Percentiles rank a stretch among this genome's conserved stretches.
Evolutionary conservation across 2,329 filamentous ascomycete species (phyloP).

Genomic region (Phaeosphaeriaceae sp.): DNA sequence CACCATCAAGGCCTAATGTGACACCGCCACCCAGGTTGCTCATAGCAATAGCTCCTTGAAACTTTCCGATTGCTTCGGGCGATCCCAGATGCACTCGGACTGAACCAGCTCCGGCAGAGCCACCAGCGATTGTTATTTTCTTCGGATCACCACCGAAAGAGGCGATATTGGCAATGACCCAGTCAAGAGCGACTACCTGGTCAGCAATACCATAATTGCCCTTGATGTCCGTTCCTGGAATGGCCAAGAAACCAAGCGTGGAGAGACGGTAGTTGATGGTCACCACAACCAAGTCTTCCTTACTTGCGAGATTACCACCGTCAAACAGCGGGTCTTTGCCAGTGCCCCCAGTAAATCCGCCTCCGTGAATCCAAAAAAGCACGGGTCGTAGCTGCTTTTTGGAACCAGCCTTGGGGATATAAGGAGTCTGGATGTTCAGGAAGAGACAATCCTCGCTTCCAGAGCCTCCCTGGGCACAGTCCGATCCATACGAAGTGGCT

Average conservation of each 20-base stretch:
- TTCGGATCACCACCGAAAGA: slow-evolving; percentile 58
- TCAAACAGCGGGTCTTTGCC: slow-evolving; percentile 51
- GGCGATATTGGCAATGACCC: slow-evolving; percentile 57
- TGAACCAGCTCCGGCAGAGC: slow-evolving; percentile 63
- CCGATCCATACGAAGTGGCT: slow-evolving; percentile 55
- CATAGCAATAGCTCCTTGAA: slow-evolving; percentile 57
- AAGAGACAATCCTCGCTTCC: slow-evolving; percentile 59
- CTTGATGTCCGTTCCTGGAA: slow-evolving; percentile 63
- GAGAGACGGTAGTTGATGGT: slow-evolving; percentile 67
- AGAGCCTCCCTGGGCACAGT: slow-evolving; percentile 53
- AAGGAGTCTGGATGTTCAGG: slow-evolving; percentile 57
- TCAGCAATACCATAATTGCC: slow-evolving; percentile 64
- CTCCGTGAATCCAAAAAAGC: slow-evolving; percentile 63
- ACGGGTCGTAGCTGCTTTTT: slow-evolving; percentile 56
- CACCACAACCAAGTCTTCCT: slow-evolving; percentile 68
- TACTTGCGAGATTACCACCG: slow-evolving; percentile 64
- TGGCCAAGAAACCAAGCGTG: slow-evolving; percentile 66
- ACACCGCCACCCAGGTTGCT: slow-evolving; percentile 66
- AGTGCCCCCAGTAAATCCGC: slow-evolving; percentile 62
- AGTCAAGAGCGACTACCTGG: slow-evolving; percentile 59
- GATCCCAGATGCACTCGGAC: slow-evolving; percentile 63
- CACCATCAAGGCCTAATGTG: slow-evolving; percentile 62
- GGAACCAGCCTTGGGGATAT: slow-evolving; percentile 47
- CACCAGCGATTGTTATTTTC: slow-evolving; percentile 57
- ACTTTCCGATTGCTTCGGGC: slow-evolving; percentile 57